These are phyloP conservation scores for Phytophthora pistaciae DNA, from an alignment of 352 stramenopile genomes.

Conservation along the genomic window DNA sequence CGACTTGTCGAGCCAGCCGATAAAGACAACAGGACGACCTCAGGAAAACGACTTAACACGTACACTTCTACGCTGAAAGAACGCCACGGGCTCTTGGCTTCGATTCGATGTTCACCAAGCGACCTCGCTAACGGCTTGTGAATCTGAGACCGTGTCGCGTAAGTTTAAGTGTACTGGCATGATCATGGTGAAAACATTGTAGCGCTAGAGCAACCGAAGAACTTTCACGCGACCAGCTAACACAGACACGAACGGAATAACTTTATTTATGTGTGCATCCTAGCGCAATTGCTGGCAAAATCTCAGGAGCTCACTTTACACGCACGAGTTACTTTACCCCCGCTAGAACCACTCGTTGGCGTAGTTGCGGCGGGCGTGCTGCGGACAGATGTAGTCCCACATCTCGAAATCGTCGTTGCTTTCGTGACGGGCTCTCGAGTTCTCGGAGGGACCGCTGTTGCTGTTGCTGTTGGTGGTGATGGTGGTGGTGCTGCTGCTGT, in stretches of 20 bases:
- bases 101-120: not conserved
- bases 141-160: not conserved
- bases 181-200: not conserved
- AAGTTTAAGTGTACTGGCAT: not conserved
- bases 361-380: constrained; percentile 45
- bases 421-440: constrained; percentile 3
- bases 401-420: constrained; percentile 54
- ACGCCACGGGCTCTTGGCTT: not conserved
- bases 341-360: constrained; percentile 61
- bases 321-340: constrained; percentile 7
- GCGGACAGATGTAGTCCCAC: constrained; percentile 68
- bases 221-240: constrained; percentile 1
- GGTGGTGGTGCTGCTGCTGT: not conserved
- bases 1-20: not conserved
- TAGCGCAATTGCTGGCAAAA: constrained; percentile 15
- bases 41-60: not conserved
- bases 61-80: not conserved
- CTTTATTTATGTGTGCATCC: constrained; percentile 26
- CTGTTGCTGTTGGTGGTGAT: no score
- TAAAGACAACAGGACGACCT: not conserved
- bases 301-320: constrained; percentile 28
- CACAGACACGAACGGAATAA: constrained; percentile 11
- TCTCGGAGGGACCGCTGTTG: not conserved
- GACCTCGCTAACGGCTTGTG: not conserved
- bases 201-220: not conserved